A percentile compares a stretch with the other conserved stretches of the same genome.
Evolutionary conservation across 1,139 yeast genomes (phyloP).

Genomic region (Taphrina confusa): DNA sequence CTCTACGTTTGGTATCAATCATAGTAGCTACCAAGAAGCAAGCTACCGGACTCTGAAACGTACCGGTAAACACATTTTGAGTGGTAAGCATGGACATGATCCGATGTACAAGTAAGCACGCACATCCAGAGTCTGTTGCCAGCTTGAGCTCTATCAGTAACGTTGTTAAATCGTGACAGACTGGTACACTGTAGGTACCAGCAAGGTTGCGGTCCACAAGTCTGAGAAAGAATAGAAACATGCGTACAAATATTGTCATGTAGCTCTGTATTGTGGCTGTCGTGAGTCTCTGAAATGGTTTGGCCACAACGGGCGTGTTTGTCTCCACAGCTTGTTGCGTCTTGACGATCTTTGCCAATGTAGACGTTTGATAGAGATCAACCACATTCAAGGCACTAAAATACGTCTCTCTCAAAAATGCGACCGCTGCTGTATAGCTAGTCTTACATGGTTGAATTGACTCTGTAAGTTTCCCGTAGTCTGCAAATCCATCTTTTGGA

Average conservation of each 20-base stretch:
- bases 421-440: not conserved
- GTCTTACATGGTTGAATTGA: not conserved
- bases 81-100: not conserved
- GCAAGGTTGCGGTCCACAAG: not conserved
- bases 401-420: not conserved
- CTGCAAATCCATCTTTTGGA: not conserved
- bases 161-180: not conserved
- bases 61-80: not conserved
- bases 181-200: not conserved
- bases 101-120: not conserved
- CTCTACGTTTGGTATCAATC: not conserved
- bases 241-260: not conserved
- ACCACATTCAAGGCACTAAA: not conserved
- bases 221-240: not conserved
- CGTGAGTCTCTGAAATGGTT: not conserved
- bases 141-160: not conserved
- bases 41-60: not conserved
- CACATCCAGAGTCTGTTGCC: not conserved
- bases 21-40: not conserved
- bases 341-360: no score
- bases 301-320: not conserved
- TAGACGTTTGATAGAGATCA: no score
- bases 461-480: not conserved
- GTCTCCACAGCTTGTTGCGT: no score
- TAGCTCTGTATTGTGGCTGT: not conserved